These are phyloP conservation scores for Penicillium griseofulvum DNA, from an alignment of 2,329 filamentous ascomycete species.

Conservation along the genomic window DNA sequence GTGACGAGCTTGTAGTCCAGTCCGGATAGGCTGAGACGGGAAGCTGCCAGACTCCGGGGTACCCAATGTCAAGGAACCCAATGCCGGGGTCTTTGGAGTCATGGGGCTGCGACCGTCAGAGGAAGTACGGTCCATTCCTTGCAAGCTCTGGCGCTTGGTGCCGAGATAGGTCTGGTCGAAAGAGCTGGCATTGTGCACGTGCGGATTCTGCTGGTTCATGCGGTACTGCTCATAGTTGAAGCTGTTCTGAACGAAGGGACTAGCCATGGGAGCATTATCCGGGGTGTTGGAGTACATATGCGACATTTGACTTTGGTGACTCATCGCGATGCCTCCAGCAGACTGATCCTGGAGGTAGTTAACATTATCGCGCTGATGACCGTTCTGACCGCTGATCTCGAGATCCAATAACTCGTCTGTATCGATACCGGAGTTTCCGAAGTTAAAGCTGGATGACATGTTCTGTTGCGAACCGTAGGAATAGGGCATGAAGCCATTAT, in stretches of 20 bases:
- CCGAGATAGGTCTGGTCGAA: constrained; percentile 59
- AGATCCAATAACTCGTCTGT: constrained; percentile 84
- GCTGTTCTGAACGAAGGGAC: constrained; percentile 72
- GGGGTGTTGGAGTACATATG: constrained; percentile 85
- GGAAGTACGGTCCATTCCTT: constrained; percentile 68
- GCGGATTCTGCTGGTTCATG: constrained; percentile 50
- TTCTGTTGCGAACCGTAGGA: constrained; percentile 64
- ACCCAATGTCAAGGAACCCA: constrained; percentile 69
- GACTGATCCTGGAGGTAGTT: constrained; percentile 53
- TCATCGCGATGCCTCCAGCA: constrained; percentile 53
- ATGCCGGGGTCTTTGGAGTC: constrained; percentile 79
- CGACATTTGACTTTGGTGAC: constrained; percentile 66
- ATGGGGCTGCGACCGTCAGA: constrained; percentile 76
- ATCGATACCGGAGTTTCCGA: constrained; percentile 73
- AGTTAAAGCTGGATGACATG: constrained; percentile 69
- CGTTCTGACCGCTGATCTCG: constrained; percentile 44
- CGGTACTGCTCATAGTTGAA: constrained; percentile 78
- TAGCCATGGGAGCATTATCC: constrained; percentile 87
- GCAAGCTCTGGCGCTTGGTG: constrained; percentile 60
- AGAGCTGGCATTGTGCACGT: constrained; percentile 40
- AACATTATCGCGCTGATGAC: constrained; percentile 34
- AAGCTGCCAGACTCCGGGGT: constrained; percentile 71
- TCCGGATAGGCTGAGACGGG: constrained; percentile 73
- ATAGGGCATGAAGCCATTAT: constrained; percentile 51
- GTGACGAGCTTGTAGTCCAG: constrained; percentile 61